These are phyloP conservation scores for Stentor roeselii DNA, from an alignment of 73 alveolate species.

Conservation along the genomic window DNA sequence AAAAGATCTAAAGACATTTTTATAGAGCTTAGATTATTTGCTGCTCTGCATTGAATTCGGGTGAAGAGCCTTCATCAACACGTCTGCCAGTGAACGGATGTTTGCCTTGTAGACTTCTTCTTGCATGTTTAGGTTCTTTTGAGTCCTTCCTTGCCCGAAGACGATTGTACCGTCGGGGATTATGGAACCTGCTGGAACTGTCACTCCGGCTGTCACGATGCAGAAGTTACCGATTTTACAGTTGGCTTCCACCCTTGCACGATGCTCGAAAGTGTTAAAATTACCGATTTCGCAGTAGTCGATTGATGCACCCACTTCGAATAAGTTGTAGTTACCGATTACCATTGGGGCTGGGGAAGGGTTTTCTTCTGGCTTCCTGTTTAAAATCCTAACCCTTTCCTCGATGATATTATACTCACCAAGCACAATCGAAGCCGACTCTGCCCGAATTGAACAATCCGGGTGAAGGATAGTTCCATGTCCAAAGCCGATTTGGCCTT, in stretches of 20 bases:
- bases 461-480: conserved; percentile 84
- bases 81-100: conserved; percentile 34
- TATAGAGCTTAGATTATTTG: neutral
- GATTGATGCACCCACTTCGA: conserved; percentile 64
- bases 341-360: conserved; percentile 43
- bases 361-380: conserved; percentile 61
- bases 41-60: neutral
- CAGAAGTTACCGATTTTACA: conserved; percentile 42
- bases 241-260: conserved; percentile 29
- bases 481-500: conserved; percentile 71
- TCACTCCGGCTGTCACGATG: conserved; percentile 38
- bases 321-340: conserved; percentile 76
- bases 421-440: conserved; percentile 54
- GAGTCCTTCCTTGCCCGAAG: conserved; percentile 45
- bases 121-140: conserved; percentile 35
- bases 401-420: conserved; percentile 87
- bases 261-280: conserved; percentile 66
- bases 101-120: conserved; percentile 34
- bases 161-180: conserved; percentile 37
- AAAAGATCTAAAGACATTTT: neutral
- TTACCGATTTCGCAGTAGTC: conserved; percentile 68
- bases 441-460: conserved; percentile 62
- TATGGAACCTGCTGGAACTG: conserved; percentile 34
- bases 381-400: conserved; percentile 73
- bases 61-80: neutral